Conservation (phyloP, 345 rosid species). For the Populus pruinosa region DNA sequence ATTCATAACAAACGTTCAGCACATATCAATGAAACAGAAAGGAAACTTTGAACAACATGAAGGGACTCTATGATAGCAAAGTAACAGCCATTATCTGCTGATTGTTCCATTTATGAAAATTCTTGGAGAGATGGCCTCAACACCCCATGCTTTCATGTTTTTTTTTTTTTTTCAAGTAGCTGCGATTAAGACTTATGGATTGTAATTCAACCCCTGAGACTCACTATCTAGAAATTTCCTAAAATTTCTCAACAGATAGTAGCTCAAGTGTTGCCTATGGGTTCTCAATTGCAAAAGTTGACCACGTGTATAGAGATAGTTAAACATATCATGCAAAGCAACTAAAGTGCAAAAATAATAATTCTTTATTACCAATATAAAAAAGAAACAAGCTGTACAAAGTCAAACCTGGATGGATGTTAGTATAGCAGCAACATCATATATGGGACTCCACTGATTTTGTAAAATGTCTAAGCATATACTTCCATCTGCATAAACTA, state of each 20-base stretch:
- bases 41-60: background rate
- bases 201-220: background rate
- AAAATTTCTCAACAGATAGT: background rate
- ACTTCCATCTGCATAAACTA: slow-evolving; percentile 98
- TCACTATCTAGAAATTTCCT: background rate
- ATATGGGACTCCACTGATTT: slow-evolving; percentile 98
- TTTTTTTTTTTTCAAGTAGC: background rate
- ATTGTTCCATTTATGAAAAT: background rate
- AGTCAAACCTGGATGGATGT: slow-evolving; percentile 82
- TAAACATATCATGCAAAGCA: background rate
- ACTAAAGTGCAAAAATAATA: background rate
- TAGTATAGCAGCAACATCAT: slow-evolving; percentile 96
- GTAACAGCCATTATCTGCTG: background rate
- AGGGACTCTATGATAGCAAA: background rate
- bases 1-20: background rate
- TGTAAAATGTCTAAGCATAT: slow-evolving; percentile 92
- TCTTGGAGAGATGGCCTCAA: background rate
- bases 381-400: background rate
- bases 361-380: background rate
- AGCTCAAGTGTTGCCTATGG: too few relatives aligned
- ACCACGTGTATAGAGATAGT: background rate
- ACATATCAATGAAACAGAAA: background rate
- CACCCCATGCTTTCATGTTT: background rate
- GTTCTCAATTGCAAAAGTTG: background rate
- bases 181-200: background rate